A percentile compares a stretch with the other conserved stretches of the same genome.
These are phyloP conservation scores for Picea mariana DNA, from an alignment of 83 land plant species.

Conservation along the genomic window DNA sequence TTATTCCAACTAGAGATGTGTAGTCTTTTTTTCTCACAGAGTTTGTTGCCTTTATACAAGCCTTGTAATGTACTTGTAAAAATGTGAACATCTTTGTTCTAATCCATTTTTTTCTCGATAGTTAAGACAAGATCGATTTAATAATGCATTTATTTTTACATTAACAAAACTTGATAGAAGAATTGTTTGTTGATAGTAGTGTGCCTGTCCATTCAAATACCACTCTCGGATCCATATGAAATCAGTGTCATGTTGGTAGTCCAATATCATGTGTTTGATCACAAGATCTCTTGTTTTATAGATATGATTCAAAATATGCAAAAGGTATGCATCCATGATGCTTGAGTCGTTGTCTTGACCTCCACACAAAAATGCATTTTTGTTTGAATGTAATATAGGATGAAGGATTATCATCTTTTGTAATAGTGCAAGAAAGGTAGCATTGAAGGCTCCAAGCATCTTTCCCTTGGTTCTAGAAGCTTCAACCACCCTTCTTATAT, in stretches of 20 bases:
- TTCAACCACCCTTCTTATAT: too few species aligned
- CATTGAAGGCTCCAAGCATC: too few species aligned
- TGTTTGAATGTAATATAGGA: slow-evolving; percentile 67
- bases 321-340: slow-evolving; percentile 89
- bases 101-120: too few species aligned
- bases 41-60: too few species aligned
- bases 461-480: too few species aligned
- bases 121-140: too few species aligned
- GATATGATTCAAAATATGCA: slow-evolving; percentile 90
- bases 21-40: too few species aligned
- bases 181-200: slow-evolving; percentile 74
- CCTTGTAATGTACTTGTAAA: too few species aligned
- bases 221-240: slow-evolving; percentile 89
- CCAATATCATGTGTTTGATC: not conserved
- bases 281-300: slow-evolving; percentile 75
- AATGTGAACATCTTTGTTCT: too few species aligned
- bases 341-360: slow-evolving; percentile 55
- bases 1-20: too few species aligned
- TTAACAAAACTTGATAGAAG: slow-evolving; percentile 59
- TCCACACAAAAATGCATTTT: slow-evolving; percentile 59
- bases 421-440: too few species aligned
- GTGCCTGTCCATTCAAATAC: slow-evolving; percentile 85
- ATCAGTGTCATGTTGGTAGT: slow-evolving; percentile 70
- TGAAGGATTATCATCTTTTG: too few species aligned
- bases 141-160: slow-evolving; percentile 32